Evolutionary conservation across 768 basidiomycete genomes (phyloP).

Genomic region (Podaxis sp.): DNA sequence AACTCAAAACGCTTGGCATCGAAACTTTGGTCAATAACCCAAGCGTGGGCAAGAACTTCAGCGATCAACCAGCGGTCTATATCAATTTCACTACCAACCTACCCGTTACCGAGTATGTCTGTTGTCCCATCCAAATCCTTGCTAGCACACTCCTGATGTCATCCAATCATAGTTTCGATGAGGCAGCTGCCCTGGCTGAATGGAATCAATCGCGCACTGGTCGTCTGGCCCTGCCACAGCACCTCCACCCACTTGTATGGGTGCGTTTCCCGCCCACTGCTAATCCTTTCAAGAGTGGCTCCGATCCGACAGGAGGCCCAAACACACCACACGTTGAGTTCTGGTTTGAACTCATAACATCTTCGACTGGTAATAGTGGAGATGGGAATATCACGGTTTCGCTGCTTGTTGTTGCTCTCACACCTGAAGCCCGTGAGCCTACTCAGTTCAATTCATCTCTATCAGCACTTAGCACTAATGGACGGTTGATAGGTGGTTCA

Average conservation of each 20-base stretch:
- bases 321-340: conserved; percentile 16
- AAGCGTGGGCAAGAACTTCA: too few relatives aligned
- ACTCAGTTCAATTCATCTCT: too few relatives aligned
- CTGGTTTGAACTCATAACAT: background rate
- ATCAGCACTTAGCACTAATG: background rate
- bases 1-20: background rate
- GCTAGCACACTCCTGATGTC: too few relatives aligned
- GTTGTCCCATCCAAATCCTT: too few relatives aligned
- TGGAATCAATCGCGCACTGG: conserved; percentile 9
- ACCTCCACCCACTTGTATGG: conserved; percentile 1
- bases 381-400: background rate
- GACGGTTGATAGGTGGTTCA: conserved; percentile 16
- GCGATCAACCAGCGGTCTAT: background rate
- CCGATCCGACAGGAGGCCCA: background rate
- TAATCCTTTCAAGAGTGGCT: background rate
- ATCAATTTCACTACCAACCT: background rate
- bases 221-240: background rate
- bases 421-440: background rate
- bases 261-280: conserved; percentile 1
- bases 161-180: conserved; percentile 9
- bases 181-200: background rate
- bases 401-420: background rate
- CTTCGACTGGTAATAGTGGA: background rate
- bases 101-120: conserved; percentile 2
- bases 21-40: conserved; percentile 7